Conservation (phyloP, 2,329 filamentous ascomycete genomes). For the Trichophyton schoenleinii region DNA sequence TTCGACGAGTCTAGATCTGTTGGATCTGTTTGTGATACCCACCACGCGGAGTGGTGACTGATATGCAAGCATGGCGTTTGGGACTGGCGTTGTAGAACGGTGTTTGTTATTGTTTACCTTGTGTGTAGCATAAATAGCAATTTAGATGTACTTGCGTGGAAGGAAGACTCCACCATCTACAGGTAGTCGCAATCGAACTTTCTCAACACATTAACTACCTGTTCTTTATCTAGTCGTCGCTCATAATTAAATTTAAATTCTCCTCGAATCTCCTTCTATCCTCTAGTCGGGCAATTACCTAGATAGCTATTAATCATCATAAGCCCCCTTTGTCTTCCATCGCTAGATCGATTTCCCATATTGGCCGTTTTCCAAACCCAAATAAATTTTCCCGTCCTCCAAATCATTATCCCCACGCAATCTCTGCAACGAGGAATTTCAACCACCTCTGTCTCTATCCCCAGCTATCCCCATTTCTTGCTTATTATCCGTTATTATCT, state of each 20-base stretch:
- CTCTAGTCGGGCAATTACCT: no score
- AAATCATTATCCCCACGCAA: background rate
- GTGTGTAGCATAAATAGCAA: background rate
- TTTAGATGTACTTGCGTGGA: background rate
- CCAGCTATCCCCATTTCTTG: background rate
- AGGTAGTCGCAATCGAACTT: background rate
- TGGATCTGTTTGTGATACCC: background rate
- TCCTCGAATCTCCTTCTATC: no score
- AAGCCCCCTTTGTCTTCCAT: background rate
- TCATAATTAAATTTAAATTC: no score
- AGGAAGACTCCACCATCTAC: background rate
- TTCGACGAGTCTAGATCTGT: no score
- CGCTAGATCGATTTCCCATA: background rate
- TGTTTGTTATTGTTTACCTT: background rate
- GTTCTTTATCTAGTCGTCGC: no score
- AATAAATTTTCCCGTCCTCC: background rate
- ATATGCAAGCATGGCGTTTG: background rate
- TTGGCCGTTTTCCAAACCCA: background rate
- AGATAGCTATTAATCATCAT: no score
- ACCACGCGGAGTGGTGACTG: background rate
- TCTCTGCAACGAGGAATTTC: no score
- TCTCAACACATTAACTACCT: no score
- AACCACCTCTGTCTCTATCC: background rate
- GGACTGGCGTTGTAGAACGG: conserved; percentile 30
- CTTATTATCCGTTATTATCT: background rate